phyloP scores from a whole-genome alignment of 352 stramenopile species.

The Sclerospora graminicola region DNA sequence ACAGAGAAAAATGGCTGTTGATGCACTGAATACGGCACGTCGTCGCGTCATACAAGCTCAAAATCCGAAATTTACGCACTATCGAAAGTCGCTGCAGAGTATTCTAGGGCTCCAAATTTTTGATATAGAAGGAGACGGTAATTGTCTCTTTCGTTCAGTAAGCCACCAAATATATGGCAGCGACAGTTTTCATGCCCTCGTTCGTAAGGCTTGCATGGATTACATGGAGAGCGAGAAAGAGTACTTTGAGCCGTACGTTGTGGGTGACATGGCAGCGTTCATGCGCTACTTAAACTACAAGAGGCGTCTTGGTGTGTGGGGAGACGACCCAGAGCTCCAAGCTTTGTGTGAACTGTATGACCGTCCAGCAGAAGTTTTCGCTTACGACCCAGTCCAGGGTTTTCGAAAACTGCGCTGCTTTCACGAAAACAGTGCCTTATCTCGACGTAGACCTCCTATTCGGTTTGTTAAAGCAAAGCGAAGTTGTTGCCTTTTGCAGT shows the following conservation, averaged over 20 bases:
- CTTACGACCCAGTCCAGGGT: conserved; percentile 60
- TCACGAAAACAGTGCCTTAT: conserved; percentile 63
- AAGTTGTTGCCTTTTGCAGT: neutral
- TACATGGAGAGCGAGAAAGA: conserved; percentile 93
- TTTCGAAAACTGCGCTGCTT: conserved; percentile 83
- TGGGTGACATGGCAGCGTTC: conserved; percentile 84
- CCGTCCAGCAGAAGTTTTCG: conserved; percentile 84
- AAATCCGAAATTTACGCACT: conserved; percentile 72
- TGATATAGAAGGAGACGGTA: conserved; percentile 90
- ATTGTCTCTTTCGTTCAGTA: conserved; percentile 96
- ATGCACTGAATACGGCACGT: conserved; percentile 27
- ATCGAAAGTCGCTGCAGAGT: conserved; percentile 37
- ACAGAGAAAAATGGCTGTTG: conserved; percentile 39
- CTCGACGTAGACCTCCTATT: conserved; percentile 54
- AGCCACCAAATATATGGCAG: conserved; percentile 95
- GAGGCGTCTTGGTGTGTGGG: conserved; percentile 86
- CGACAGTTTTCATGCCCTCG: conserved; percentile 80
- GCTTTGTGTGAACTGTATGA: conserved; percentile 93
- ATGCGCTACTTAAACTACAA: conserved; percentile 87
- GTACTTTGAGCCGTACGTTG: conserved; percentile 89
- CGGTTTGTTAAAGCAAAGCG: conserved; percentile 21
- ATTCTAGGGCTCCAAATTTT: conserved; percentile 35
- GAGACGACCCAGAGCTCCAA: conserved; percentile 94
- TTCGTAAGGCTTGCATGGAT: conserved; percentile 88
- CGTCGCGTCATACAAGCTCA: conserved; percentile 53